Evolutionary conservation across 352 stramenopile species (phyloP).

Genomic region (Phytopythium cucurbitacearum): DNA sequence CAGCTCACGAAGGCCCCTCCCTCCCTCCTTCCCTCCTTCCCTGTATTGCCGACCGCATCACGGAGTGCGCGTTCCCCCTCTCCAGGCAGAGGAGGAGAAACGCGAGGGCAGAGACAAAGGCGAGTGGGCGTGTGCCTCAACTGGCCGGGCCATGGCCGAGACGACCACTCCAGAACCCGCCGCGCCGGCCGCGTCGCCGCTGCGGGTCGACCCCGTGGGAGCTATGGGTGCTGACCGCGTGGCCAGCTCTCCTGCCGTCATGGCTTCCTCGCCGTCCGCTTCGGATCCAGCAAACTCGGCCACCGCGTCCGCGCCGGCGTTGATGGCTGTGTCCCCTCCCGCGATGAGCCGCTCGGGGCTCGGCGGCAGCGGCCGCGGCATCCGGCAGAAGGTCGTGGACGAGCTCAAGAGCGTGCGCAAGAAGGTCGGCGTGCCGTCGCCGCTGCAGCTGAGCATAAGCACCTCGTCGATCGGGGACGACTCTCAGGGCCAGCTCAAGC

Average conservation of each 20-base stretch:
- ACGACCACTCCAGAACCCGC: conserved; percentile 11
- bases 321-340: conserved; percentile 6
- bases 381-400: conserved; percentile 59
- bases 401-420: conserved; percentile 62
- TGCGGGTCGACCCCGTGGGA: conserved; percentile 2
- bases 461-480: conserved; percentile 3
- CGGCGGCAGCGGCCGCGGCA: conserved; percentile 21
- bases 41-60: too few relatives aligned
- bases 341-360: conserved; percentile 4
- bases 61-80: too few relatives aligned
- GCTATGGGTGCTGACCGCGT: neutral
- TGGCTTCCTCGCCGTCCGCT: neutral
- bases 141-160: conserved; percentile 18
- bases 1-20: too few relatives aligned
- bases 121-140: too few relatives aligned
- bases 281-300: neutral
- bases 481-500: conserved; percentile 17
- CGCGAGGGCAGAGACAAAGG: too few relatives aligned
- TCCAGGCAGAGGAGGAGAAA: too few relatives aligned
- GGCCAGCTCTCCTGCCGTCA: neutral
- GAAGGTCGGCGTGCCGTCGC: conserved; percentile 14
- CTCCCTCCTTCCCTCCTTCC: too few relatives aligned
- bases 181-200: neutral
- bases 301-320: too few relatives aligned
- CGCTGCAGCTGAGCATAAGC: conserved; percentile 22